Evolutionary conservation across 1,284 basidiomycete species (phyloP).

Genomic region (Apiotrichum brassicae): DNA sequence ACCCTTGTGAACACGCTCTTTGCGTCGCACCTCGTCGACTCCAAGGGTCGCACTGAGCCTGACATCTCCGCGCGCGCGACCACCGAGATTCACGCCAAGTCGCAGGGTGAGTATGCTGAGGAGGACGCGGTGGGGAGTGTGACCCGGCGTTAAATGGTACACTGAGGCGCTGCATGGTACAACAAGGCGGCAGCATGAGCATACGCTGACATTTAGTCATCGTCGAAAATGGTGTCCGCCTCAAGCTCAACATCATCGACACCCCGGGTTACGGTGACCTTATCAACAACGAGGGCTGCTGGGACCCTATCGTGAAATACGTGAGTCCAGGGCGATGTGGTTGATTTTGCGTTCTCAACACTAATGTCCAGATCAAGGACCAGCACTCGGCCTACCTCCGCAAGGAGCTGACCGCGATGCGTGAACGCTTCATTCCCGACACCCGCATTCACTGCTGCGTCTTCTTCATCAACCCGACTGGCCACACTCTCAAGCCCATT

Average conservation of each 20-base stretch:
- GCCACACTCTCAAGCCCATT: slow-evolving; percentile 84
- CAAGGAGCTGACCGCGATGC: slow-evolving; percentile 97
- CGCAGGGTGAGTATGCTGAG: slow-evolving; percentile 65
- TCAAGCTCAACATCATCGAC: slow-evolving; percentile 96
- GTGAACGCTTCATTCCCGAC: slow-evolving; percentile 96
- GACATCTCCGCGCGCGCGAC: slow-evolving; percentile 87
- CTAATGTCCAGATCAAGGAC: slow-evolving; percentile 56
- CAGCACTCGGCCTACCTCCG: slow-evolving; percentile 98
- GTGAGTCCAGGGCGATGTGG: slow-evolving; percentile 53
- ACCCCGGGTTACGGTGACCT: slow-evolving; percentile 98
- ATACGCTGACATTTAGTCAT: slow-evolving; percentile 59
- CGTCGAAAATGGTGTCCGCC: slow-evolving; percentile 89
- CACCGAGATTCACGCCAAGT: slow-evolving; percentile 93
- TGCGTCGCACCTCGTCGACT: slow-evolving; percentile 93
- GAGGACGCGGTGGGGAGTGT: too few relatives aligned
- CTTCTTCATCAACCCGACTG: slow-evolving; percentile 97
- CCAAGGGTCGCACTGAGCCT: slow-evolving; percentile 83
- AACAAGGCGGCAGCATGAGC: too few relatives aligned
- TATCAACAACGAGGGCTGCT: slow-evolving; percentile 99
- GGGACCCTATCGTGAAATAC: slow-evolving; percentile 98
- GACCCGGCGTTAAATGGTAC: too few relatives aligned
- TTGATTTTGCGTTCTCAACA: neutral
- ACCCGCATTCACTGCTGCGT: slow-evolving; percentile 97
- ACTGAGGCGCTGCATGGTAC: too few relatives aligned
- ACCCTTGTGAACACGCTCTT: slow-evolving; percentile 99